Evolutionary conservation across 495 filamentous ascomycete species (phyloP).

Genomic region (Aspergillus asperescens): DNA sequence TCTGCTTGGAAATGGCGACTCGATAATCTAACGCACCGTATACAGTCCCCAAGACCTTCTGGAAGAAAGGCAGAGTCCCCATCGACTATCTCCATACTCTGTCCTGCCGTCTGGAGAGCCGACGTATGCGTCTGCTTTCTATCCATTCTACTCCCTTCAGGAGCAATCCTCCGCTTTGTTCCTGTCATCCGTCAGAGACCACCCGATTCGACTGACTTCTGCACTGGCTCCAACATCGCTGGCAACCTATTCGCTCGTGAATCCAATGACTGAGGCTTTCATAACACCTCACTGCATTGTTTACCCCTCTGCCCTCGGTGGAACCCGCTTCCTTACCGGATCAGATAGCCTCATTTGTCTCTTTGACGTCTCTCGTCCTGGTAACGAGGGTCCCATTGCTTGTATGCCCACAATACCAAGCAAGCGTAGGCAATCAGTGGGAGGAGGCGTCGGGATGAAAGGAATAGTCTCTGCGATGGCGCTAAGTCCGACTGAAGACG

Average conservation of each 20-base stretch:
- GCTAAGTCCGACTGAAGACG: conserved; percentile 40
- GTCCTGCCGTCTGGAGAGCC: conserved; percentile 57
- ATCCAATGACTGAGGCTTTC: conserved; percentile 72
- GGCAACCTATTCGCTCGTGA: conserved; percentile 66
- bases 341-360: conserved; percentile 65
- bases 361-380: conserved; percentile 69
- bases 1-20: neutral
- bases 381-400: conserved; percentile 53
- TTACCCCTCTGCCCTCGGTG: conserved; percentile 52
- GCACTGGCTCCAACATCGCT: conserved; percentile 42
- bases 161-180: conserved; percentile 62
- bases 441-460: conserved; percentile 73
- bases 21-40: conserved; percentile 5
- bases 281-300: conserved; percentile 68
- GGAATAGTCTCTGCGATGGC: conserved; percentile 70
- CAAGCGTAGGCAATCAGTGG: conserved; percentile 63
- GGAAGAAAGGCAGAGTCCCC: conserved; percentile 41
- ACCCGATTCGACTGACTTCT: conserved; percentile 71
- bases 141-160: conserved; percentile 66
- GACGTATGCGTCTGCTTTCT: conserved; percentile 63
- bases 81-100: conserved; percentile 56
- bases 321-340: conserved; percentile 64
- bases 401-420: conserved; percentile 68
- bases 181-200: conserved; percentile 61
- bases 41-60: conserved; percentile 62